Evolutionary conservation across 352 stramenopile species (phyloP), one percentile per base, ranked within the genome.

Genomic region (Phytophthora pinifolia): DNA sequence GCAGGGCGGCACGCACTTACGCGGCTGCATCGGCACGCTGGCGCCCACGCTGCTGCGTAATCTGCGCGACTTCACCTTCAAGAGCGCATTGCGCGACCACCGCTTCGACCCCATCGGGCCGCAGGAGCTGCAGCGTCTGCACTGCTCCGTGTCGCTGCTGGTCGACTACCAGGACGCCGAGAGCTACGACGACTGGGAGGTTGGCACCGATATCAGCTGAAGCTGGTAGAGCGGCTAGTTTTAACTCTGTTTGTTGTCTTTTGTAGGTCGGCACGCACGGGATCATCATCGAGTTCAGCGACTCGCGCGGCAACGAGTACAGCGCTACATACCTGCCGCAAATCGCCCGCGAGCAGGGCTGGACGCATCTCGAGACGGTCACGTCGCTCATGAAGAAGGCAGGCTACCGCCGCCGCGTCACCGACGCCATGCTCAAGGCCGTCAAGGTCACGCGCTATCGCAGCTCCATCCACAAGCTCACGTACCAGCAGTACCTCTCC

Each of bases 121-220:
- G 1, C 67, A 83, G 33, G 83, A 93, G 53, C 60, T 93, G 12
- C 67, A 83, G 3, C 67, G 66, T 9, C 60, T 93, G 29, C 75
- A 81, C 55, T 91, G 81, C 69, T 88, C 80, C 6, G 83, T 93
- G 62, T 93, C 83, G 27, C 62, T 93, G 58, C 80, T 93, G 66
- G 63, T 92, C 43, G 75, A 91, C 75, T 92, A 88, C 55, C 62
- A 93, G 51, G 79, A 86, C 48, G 76, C 64, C 14, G 68, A 84
- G 27, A 71, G 86, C 59, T 93, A 83, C 54, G 76, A 89, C 46
- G 83, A 93, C 67, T 93, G 83, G 83, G 74, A 89, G 75, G 80
- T 93, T 14, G 9, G 52, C 12, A 22, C 25, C 25, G 25, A 29
- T n/a, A n/a, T n/a, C n/a, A n/a, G n/a, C 25, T 29, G 25, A 6